phyloP scores from a whole-genome alignment of 768 basidiomycete genomes.

The Agrocybe praecox region DNA sequence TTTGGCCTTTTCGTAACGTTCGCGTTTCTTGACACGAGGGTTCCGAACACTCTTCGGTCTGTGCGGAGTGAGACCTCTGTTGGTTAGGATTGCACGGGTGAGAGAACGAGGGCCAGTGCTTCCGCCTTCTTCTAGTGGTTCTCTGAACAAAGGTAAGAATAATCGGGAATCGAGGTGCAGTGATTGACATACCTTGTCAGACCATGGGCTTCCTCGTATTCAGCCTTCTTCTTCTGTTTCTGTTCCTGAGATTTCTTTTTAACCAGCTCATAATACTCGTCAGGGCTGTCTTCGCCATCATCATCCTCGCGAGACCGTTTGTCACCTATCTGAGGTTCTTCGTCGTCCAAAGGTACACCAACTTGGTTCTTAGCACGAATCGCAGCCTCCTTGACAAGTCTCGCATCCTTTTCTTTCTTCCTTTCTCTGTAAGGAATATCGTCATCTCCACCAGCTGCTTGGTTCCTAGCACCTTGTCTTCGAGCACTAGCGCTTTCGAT shows the following conservation, averaged over 20 bases:
- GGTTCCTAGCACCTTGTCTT: slow-evolving; percentile 71
- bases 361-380: slow-evolving; percentile 47
- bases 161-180: not conserved
- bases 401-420: slow-evolving; percentile 61
- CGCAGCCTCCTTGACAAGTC: slow-evolving; percentile 55
- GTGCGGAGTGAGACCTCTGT: slow-evolving; percentile 91
- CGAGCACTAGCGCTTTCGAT: slow-evolving; percentile 83
- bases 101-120: slow-evolving; percentile 80
- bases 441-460: slow-evolving; percentile 86
- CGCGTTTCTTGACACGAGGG: slow-evolving; percentile 95
- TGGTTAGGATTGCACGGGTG: slow-evolving; percentile 89
- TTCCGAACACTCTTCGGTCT: slow-evolving; percentile 91
- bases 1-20: slow-evolving; percentile 93
- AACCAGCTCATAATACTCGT: slow-evolving; percentile 92
- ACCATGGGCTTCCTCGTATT: slow-evolving; percentile 67
- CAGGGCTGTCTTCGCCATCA: slow-evolving; percentile 49
- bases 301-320: slow-evolving; percentile 38
- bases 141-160: slow-evolving; percentile 20
- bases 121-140: slow-evolving; percentile 28
- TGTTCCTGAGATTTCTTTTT: slow-evolving; percentile 69
- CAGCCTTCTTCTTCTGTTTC: slow-evolving; percentile 80
- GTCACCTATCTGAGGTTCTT: slow-evolving; percentile 35
- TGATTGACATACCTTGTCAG: slow-evolving; percentile 14
- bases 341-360: slow-evolving; percentile 70
- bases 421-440: slow-evolving; percentile 90